These are phyloP conservation scores for Panicum hallii DNA, from an alignment of 202 grass and related monocot species.

Conservation along the genomic window DNA sequence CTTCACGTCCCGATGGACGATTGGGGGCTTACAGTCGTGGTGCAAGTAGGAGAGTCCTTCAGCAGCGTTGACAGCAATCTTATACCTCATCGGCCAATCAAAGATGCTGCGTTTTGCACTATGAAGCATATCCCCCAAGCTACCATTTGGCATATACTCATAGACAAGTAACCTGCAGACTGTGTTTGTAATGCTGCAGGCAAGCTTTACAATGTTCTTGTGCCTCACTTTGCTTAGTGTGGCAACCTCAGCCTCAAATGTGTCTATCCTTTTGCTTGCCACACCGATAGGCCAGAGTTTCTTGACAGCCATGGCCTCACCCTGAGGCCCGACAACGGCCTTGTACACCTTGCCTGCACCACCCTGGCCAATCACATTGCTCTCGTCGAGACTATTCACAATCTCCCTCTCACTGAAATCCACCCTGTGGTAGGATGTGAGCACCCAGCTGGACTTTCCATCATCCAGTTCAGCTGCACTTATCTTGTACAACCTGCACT, in stretches of 20 bases:
- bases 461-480: background rate
- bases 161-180: constrained; percentile 69
- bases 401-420: constrained; percentile 67
- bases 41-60: constrained; percentile 88
- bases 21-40: constrained; percentile 73
- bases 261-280: constrained; percentile 17
- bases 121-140: constrained; percentile 77
- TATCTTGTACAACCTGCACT: constrained; percentile 48
- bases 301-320: constrained; percentile 70
- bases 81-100: constrained; percentile 65
- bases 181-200: constrained; percentile 52
- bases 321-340: constrained; percentile 46
- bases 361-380: constrained; percentile 73
- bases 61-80: constrained; percentile 63
- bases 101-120: constrained; percentile 48
- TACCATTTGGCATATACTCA: constrained; percentile 92
- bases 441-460: constrained; percentile 49
- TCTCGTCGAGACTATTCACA: constrained; percentile 61
- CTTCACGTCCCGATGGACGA: constrained; percentile 81
- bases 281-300: constrained; percentile 40
- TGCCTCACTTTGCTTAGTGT: constrained; percentile 71
- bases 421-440: constrained; percentile 80
- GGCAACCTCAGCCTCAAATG: constrained; percentile 66
- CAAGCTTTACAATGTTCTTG: constrained; percentile 85
- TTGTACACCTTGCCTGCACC: constrained; percentile 80